Conservation (phyloP, 164 flowering plant species). For the Piper betle region DNA sequence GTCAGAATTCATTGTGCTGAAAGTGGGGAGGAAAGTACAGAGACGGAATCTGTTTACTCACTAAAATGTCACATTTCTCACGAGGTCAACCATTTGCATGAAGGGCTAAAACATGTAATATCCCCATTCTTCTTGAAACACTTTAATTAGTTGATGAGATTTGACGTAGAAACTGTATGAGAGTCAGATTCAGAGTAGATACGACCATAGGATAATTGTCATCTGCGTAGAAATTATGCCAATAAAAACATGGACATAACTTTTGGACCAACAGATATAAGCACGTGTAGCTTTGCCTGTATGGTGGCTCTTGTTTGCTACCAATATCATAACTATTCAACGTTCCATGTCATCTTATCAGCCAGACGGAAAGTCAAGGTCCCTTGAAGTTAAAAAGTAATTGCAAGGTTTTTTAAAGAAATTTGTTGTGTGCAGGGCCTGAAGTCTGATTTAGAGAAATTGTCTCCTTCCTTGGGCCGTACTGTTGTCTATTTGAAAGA, state of each 20-base stretch:
- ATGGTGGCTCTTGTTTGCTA: too few relatives aligned
- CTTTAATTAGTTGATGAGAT: neutral
- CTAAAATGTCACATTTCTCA: constrained; percentile 97
- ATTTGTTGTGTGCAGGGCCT: constrained; percentile 45
- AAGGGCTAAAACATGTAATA: constrained; percentile 74
- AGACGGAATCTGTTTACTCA: constrained; percentile 71
- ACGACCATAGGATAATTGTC: too few relatives aligned
- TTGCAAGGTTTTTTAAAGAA: neutral
- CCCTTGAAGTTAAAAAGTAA: neutral
- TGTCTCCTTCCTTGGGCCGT: constrained; percentile 89
- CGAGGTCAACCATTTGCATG: constrained; percentile 94
- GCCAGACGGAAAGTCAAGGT: neutral
- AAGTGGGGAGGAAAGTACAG: constrained; percentile 96
- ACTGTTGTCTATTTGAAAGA: constrained; percentile 84
- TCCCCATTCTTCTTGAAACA: neutral
- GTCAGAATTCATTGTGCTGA: constrained; percentile 82
- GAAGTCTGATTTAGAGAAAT: constrained; percentile 83
- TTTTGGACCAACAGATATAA: too few relatives aligned
- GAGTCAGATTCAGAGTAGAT: too few relatives aligned
- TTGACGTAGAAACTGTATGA: too few relatives aligned
- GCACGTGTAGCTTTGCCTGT: too few relatives aligned
- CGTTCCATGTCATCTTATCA: too few relatives aligned
- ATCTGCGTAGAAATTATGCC: too few relatives aligned
- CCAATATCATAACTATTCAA: too few relatives aligned
- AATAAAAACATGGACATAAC: too few relatives aligned